phyloP scores from a whole-genome alignment of 805 yeast species.

The Saccharomycopsis babjevae region DNA sequence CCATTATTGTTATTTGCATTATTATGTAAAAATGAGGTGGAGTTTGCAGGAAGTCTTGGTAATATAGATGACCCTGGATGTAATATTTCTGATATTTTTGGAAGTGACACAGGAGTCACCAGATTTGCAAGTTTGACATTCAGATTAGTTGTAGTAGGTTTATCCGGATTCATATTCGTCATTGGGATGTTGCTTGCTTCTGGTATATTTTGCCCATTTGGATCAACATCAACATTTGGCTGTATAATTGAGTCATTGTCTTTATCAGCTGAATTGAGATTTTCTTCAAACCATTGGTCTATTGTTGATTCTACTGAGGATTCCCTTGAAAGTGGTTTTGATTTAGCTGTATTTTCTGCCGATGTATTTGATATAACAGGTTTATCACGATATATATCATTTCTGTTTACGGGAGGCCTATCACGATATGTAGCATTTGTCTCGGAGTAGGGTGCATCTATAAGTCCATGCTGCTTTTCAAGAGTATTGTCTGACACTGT shows the following conservation, averaged over 20 bases:
- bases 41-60: neutral
- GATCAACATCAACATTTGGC: no score
- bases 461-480: neutral
- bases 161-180: no score
- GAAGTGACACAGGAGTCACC: neutral
- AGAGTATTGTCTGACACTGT: neutral
- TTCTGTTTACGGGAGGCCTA: neutral
- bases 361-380: neutral
- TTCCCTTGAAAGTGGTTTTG: neutral
- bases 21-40: neutral
- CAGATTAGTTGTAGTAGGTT: no score
- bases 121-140: neutral
- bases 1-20: neutral
- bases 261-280: neutral
- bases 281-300: neutral
- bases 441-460: neutral
- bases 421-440: neutral
- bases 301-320: neutral
- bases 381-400: neutral
- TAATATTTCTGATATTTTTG: neutral
- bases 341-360: neutral
- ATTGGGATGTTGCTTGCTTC: no score
- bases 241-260: neutral
- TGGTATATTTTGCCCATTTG: no score
- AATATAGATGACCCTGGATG: neutral